Evolutionary conservation across 805 yeast genomes (phyloP).

Genomic region (Wickerhamiella brachini): DNA sequence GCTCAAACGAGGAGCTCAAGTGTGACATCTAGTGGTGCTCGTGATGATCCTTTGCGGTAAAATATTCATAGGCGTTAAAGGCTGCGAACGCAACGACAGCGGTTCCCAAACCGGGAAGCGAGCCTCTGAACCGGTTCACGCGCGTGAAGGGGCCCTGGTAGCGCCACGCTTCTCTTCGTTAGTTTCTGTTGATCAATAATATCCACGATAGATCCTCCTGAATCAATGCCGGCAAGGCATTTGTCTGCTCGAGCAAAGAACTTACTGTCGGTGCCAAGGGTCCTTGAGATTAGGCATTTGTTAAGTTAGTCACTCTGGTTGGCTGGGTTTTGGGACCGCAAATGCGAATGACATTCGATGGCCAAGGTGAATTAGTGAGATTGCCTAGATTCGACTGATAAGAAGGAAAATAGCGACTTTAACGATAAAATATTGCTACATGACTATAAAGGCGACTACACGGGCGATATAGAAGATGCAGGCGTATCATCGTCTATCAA

Average conservation of each 20-base stretch:
- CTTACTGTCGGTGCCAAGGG: conserved; percentile 39
- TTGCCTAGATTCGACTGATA: too few relatives aligned
- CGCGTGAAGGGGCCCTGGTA: conserved; percentile 70
- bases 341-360: too few relatives aligned
- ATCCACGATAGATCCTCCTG: too few relatives aligned
- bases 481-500: not conserved
- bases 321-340: not conserved
- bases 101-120: conserved; percentile 70
- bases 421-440: too few relatives aligned
- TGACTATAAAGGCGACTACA: too few relatives aligned
- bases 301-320: not conserved
- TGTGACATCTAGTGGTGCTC: conserved; percentile 6
- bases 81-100: conserved; percentile 64
- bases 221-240: too few relatives aligned
- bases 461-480: too few relatives aligned
- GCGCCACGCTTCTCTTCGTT: conserved; percentile 65
- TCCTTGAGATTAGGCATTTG: conserved; percentile 22
- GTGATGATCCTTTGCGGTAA: conserved; percentile 15
- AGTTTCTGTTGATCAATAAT: not conserved
- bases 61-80: conserved; percentile 45
- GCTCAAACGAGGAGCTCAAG: not conserved
- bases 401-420: too few relatives aligned
- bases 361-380: too few relatives aligned
- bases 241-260: not conserved
- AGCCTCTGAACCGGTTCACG: conserved; percentile 49